Conservation (phyloP, 2,329 filamentous ascomycete genomes). For the Cryphonectria carpinicola region DNA sequence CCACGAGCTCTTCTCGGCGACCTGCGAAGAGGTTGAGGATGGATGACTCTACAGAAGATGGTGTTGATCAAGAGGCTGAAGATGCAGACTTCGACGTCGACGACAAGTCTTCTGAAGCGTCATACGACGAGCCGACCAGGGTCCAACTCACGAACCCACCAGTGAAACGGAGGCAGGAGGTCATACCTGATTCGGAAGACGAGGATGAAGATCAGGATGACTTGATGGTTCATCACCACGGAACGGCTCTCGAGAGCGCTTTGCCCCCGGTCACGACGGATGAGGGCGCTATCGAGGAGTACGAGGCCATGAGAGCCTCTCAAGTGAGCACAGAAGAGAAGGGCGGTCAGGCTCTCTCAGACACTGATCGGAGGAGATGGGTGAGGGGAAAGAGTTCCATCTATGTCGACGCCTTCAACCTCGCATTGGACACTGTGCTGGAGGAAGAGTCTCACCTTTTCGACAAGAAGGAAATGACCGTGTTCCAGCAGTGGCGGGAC, state of each 20-base stretch:
- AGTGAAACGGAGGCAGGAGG: conserved; percentile 12
- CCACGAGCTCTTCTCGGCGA: conserved; percentile 31
- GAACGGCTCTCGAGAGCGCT: conserved; percentile 72
- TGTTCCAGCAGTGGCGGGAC: conserved; percentile 76
- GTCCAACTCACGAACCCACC: conserved; percentile 1
- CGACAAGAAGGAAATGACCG: conserved; percentile 72
- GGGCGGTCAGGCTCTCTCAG: conserved; percentile 47
- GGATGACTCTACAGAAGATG: conserved; percentile 31
- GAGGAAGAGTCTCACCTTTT: conserved; percentile 90
- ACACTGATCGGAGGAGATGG: conserved; percentile 62
- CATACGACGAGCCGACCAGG: conserved; percentile 15
- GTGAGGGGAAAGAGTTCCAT: conserved; percentile 81
- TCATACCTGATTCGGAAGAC: conserved; percentile 33
- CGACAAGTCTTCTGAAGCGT: conserved; percentile 30
- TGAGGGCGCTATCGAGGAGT: conserved; percentile 75
- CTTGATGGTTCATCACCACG: conserved; percentile 22
- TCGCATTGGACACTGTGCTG: conserved; percentile 86
- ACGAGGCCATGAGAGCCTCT: conserved; percentile 70
- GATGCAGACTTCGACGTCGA: conserved; percentile 35
- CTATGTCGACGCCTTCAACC: conserved; percentile 96
- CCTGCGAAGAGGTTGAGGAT: conserved; percentile 43
- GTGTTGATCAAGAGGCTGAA: conserved; percentile 38
- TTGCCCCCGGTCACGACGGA: conserved; percentile 70
- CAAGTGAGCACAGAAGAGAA: conserved; percentile 48
- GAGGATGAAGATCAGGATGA: conserved; percentile 30